Evolutionary conservation across 768 basidiomycete species (phyloP).

Genomic region (Lentinula raphanica): DNA sequence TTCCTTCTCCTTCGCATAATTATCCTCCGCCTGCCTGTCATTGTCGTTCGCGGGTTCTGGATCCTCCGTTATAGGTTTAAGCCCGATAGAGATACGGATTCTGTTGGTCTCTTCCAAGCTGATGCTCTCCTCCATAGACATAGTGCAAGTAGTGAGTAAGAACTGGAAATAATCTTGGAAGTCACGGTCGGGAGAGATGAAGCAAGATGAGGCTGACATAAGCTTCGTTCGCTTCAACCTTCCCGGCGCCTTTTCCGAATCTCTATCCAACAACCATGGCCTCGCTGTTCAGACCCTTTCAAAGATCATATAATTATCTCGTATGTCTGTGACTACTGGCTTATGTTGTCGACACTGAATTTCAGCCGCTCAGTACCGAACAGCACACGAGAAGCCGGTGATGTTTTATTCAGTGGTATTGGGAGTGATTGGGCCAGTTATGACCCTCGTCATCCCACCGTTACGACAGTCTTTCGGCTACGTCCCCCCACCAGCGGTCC

Average conservation of each 20-base stretch:
- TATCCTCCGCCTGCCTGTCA: constrained; percentile 82
- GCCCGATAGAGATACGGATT: constrained; percentile 88
- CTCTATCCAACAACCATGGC: constrained; percentile 30
- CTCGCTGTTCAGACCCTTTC: constrained; percentile 4
- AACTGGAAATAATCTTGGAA: too few relatives aligned
- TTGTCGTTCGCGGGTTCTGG: constrained; percentile 61
- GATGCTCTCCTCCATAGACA: constrained; percentile 82
- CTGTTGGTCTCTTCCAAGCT: constrained; percentile 94
- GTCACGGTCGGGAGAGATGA: not conserved
- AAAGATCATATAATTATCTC: constrained; percentile 4
- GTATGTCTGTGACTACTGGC: constrained; percentile 12
- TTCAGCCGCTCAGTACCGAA: constrained; percentile 60
- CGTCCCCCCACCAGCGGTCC: constrained; percentile 60
- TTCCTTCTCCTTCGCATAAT: constrained; percentile 73
- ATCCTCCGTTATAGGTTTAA: constrained; percentile 89
- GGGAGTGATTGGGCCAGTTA: constrained; percentile 68
- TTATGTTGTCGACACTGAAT: not conserved
- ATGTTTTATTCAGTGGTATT: constrained; percentile 83
- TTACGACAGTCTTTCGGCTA: constrained; percentile 71
- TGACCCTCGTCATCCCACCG: constrained; percentile 74
- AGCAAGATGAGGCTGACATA: not conserved
- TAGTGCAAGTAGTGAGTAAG: constrained; percentile 19
- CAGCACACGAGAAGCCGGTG: constrained; percentile 87
- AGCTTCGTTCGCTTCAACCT: constrained; percentile 4
- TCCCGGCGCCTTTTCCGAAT: constrained; percentile 8